A percentile compares a stretch with the other conserved stretches of the same genome.
Conservation (phyloP, 345 rosid species). For the Salix koriyanagi region DNA sequence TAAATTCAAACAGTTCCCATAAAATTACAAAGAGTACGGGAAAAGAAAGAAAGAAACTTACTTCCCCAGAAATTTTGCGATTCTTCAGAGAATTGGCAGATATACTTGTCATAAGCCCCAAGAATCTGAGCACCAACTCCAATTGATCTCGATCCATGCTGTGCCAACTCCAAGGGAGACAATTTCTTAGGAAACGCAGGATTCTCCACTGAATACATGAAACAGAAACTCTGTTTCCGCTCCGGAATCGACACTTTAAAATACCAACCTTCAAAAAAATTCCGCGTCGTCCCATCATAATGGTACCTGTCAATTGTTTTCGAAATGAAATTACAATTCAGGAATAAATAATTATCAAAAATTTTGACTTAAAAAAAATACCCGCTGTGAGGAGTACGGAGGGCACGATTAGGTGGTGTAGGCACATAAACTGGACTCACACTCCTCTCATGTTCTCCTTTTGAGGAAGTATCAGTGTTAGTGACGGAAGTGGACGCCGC, state of each 20-base stretch:
- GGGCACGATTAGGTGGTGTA: conserved; percentile 58
- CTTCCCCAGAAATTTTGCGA: conserved; percentile 94
- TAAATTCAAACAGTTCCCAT: not conserved
- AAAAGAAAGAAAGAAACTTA: conserved; percentile 25
- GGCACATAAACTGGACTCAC: conserved; percentile 58
- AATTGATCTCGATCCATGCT: conserved; percentile 63
- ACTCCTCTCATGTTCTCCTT: not conserved
- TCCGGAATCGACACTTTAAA: conserved; percentile 88
- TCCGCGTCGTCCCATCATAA: conserved; percentile 70
- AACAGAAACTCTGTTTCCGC: conserved; percentile 79
- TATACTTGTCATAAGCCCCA: conserved; percentile 79
- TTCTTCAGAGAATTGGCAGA: conserved; percentile 62
- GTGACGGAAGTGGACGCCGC: conserved; percentile 30
- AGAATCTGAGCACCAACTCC: conserved; percentile 96
- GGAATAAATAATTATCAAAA: not conserved
- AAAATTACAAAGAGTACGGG: not conserved
- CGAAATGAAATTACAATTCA: not conserved
- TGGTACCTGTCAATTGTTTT: conserved; percentile 53
- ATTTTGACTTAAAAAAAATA: conserved; percentile 10
- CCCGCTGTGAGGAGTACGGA: conserved; percentile 98
- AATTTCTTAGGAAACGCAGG: conserved; percentile 60
- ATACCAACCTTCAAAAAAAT: conserved; percentile 95
- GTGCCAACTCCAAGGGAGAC: conserved; percentile 47
- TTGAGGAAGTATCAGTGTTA: conserved; percentile 7
- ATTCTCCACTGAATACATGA: conserved; percentile 86